Conservation (phyloP, 805 yeast genomes). For the Candida bentonensis region DNA sequence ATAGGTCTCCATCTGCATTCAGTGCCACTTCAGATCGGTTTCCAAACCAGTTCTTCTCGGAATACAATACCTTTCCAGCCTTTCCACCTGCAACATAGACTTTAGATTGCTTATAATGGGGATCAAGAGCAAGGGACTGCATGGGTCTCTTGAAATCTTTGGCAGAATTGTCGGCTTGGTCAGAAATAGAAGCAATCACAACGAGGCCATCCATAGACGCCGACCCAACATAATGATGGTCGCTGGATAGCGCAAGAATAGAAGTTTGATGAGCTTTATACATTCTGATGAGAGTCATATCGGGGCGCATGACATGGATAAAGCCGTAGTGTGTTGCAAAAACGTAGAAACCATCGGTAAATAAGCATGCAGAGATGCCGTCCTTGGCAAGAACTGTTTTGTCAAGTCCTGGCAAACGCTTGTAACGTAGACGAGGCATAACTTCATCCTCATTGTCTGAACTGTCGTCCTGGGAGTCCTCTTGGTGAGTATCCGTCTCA, state of each 20-base stretch:
- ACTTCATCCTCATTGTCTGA: constrained; percentile 28
- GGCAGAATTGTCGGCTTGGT: constrained; percentile 51
- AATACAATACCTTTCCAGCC: constrained; percentile 64
- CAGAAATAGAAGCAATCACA: constrained; percentile 56
- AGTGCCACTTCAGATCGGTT: constrained; percentile 55
- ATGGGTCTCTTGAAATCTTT: constrained; percentile 80
- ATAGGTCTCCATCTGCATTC: constrained; percentile 42
- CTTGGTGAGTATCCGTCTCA: not conserved
- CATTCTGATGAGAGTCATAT: constrained; percentile 50
- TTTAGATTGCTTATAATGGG: constrained; percentile 44
- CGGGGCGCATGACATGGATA: constrained; percentile 50
- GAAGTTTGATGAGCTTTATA: constrained; percentile 80
- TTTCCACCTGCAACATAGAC: constrained; percentile 81
- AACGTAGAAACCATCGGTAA: constrained; percentile 46
- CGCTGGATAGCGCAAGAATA: constrained; percentile 55
- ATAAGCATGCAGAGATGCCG: constrained; percentile 57
- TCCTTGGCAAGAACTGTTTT: constrained; percentile 57
- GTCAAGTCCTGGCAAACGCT: constrained; percentile 57
- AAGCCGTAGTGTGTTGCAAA: constrained; percentile 89
- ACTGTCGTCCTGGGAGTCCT: not conserved
- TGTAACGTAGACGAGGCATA: constrained; percentile 54
- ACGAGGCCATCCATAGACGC: constrained; percentile 93
- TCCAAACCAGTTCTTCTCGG: constrained; percentile 80
- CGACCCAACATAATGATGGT: constrained; percentile 64
- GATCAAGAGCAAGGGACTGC: constrained; percentile 72